phyloP scores from a whole-genome alignment of 1,139 yeast species.

The Sugiyamaella novakii region DNA sequence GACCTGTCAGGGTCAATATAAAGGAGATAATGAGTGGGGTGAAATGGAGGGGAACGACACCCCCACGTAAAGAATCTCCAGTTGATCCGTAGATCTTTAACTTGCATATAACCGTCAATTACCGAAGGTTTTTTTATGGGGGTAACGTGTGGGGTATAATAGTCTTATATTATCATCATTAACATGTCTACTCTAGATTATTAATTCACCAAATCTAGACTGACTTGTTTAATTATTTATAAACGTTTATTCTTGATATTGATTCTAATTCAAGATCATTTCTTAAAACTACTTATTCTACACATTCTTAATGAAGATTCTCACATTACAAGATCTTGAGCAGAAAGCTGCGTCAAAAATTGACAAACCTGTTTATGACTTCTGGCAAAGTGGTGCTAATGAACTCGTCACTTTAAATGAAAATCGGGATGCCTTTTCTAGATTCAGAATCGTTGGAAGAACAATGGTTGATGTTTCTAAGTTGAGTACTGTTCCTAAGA shows the following conservation, averaged over 20 bases:
- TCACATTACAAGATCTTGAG: constrained; percentile 18
- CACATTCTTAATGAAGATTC: constrained; percentile 6
- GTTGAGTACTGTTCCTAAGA: constrained; percentile 44
- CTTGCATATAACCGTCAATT: constrained; percentile 2
- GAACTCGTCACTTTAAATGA: constrained; percentile 38
- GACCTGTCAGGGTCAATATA: too few species aligned
- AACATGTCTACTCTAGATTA: too few species aligned
- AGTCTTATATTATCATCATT: too few species aligned
- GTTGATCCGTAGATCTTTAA: neutral
- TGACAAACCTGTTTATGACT: constrained; percentile 30
- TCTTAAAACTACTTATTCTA: too few species aligned
- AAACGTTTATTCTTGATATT: too few species aligned
- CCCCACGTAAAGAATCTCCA: constrained; percentile 9
- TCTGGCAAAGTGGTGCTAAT: constrained; percentile 42
- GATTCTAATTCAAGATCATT: too few species aligned
- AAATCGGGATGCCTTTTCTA: constrained; percentile 35
- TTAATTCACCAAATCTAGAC: too few species aligned
- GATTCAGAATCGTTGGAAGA: constrained; percentile 46
- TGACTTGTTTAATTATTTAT: too few species aligned
- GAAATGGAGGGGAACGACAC: too few species aligned
- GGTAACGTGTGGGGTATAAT: constrained; percentile 9
- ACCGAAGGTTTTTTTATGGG: constrained; percentile 8
- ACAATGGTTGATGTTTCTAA: constrained; percentile 47
- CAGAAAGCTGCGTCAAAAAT: constrained; percentile 11
- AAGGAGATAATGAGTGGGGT: too few species aligned